Evolutionary conservation across 1,139 yeast species (phyloP), one percentile per base, ranked within the genome.

Genomic region (Blastobotrys arbuscula): DNA sequence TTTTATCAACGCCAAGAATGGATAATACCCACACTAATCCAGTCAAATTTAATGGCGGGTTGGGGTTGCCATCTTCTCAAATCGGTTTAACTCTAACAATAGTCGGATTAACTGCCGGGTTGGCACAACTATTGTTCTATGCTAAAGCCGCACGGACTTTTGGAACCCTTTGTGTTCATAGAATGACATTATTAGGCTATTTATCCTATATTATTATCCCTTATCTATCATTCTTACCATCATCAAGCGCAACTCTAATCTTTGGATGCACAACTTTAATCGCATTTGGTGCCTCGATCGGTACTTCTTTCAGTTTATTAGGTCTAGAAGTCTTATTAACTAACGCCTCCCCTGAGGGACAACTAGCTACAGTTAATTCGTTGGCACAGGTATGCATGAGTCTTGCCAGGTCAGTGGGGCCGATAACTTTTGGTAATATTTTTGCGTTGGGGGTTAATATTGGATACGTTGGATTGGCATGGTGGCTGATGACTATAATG

Each of bases 321-420:
- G 65, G 64, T 7, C 59, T 63, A 59, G 53, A 57, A 4, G 55
- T 63, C 4, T 55, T 63, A 6, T 55, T 62, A 34, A 63, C 64
- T 34, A 60, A 63, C 42, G 63, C 64, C 1, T 51, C 62, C 4
- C 51, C 56, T 10, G 53, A 56, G 26, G 51, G 48, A 13, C 58
- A 57, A 1, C 49, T 64, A 37, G 67, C 65, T 5, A 56, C 62
- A 6, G 63, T 63, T 3, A 64, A 61, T 47, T 65, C 66, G 2
- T 50, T 63, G 8, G 60, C 64, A 2, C 62, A 61, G 39, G 52
- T 59, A 10, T 68, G 76, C 39, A 68, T 74, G 21, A 71, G 83
- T 1, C 65, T 77, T 24, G 81, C 84, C 0, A 63, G 84, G 52
- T 78, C 75, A 50, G 47, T 77, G 1, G 84, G 81, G 1, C 86